Evolutionary conservation across 225 moss, liverwort and hornwort species (phyloP), one percentile per base, ranked within the genome.

Genomic region (Straminergon stramineum): DNA sequence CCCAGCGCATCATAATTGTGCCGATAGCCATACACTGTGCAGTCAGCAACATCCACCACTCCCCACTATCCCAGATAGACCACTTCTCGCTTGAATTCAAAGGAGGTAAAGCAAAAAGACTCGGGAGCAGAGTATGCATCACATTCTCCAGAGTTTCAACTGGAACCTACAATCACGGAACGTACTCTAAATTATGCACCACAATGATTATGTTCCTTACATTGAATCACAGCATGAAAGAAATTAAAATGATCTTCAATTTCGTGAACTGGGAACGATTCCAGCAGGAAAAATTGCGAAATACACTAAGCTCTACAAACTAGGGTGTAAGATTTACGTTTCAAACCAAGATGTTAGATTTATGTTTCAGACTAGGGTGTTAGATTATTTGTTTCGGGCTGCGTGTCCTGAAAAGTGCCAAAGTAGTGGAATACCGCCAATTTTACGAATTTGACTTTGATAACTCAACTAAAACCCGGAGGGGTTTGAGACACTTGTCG

Each of bases 41-140:
- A 55, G 96, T 93, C 81, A 96, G 94, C 82, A 99, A 91, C 98
- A 99, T 97, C 96, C 98, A 97, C 97, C 98, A 99, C 89, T 95
- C 96, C 43, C 97, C 98, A 85, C 96, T 93, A 45, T 99, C 95
- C 98, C 96, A 99, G 27, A 93, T 85, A 90, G 83, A 91, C 92
- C 92, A 95, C 45, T 84, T 80, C 90, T 81, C 85, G 41, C 70
- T 87, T 61, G 71, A 89, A 68, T 87, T 60, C 67, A 79, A 15
- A 15, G 83, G 68, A 58, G 87, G 60, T 27, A 80, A 53, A 19
- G 51, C 51, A 13, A 84, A 26, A 1, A 79, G 56, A 32, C 60
- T 71, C 63, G 88, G 88, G 70, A 89, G 81, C 53, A 90, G 73
- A 58, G 45, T 22, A 28, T 90, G 83, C 79, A 90, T 55, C 88